phyloP scores from a whole-genome alignment of 495 filamentous ascomycete species.

The Podospora sp. region DNA sequence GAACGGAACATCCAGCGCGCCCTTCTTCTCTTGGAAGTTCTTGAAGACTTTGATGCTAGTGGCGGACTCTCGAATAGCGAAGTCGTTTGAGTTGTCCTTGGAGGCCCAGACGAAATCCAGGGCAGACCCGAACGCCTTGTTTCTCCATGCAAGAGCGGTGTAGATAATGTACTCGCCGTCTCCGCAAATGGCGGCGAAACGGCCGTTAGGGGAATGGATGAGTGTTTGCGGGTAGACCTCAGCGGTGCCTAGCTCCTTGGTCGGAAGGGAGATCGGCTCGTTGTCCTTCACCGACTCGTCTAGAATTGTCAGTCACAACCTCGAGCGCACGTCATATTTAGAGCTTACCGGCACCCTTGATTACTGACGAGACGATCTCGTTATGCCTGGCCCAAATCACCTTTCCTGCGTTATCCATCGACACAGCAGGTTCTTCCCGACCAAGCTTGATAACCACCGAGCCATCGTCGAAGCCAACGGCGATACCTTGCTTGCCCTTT shows the following conservation, averaged over 20 bases:
- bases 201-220: constrained; percentile 93
- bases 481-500: constrained; percentile 87
- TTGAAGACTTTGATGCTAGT: constrained; percentile 96
- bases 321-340: not conserved
- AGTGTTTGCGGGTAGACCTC: constrained; percentile 96
- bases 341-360: constrained; percentile 76
- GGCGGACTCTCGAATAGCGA: constrained; percentile 89
- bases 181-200: constrained; percentile 95
- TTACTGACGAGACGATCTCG: constrained; percentile 90
- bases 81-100: constrained; percentile 98
- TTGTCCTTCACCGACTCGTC: constrained; percentile 86
- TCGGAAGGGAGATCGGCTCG: constrained; percentile 78
- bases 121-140: constrained; percentile 94
- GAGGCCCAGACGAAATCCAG: constrained; percentile 97
- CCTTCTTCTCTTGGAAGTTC: constrained; percentile 93
- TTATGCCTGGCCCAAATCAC: constrained; percentile 93
- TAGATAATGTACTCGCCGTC: constrained; percentile 99
- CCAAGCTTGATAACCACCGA: constrained; percentile 98
- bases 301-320: constrained; percentile 25
- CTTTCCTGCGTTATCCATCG: constrained; percentile 95
- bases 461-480: constrained; percentile 96
- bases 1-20: constrained; percentile 92
- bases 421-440: constrained; percentile 93
- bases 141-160: constrained; percentile 94
- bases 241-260: constrained; percentile 92